Percentiles rank a stretch among this genome's conserved stretches.
These are phyloP conservation scores for Lactarius pseudohatsudake DNA, from an alignment of 768 basidiomycete genomes.

Conservation along the genomic window DNA sequence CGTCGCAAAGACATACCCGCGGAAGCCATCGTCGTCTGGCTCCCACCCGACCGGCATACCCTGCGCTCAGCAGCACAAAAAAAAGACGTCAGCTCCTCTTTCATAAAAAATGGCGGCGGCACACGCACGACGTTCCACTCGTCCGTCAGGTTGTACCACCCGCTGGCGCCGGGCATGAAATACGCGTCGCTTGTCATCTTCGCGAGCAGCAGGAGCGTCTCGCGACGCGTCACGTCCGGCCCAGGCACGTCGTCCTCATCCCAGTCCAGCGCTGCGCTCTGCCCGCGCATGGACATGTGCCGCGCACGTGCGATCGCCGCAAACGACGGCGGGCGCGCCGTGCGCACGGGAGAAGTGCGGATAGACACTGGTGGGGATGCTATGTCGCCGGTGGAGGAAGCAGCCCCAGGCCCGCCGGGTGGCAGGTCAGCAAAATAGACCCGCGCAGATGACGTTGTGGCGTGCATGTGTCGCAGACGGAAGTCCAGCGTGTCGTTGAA, in stretches of 20 bases:
- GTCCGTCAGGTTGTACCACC: slow-evolving; percentile 71
- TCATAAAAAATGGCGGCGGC: background rate
- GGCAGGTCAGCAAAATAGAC: slow-evolving; percentile 59
- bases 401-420: slow-evolving; percentile 12
- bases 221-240: slow-evolving; percentile 71
- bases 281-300: slow-evolving; percentile 40
- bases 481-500: slow-evolving; percentile 43
- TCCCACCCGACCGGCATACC: slow-evolving; percentile 86
- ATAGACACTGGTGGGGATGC: slow-evolving; percentile 41
- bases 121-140: slow-evolving; percentile 60
- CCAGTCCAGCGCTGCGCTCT: slow-evolving; percentile 56
- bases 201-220: slow-evolving; percentile 72
- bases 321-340: slow-evolving; percentile 50
- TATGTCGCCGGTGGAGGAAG: slow-evolving; percentile 32
- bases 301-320: slow-evolving; percentile 38
- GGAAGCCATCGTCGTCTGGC: slow-evolving; percentile 82
- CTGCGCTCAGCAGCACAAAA: slow-evolving; percentile 36
- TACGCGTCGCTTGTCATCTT: slow-evolving; percentile 94
- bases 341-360: slow-evolving; percentile 39
- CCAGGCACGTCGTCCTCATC: slow-evolving; percentile 57
- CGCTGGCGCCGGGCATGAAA: slow-evolving; percentile 43
- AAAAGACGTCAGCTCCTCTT: background rate
- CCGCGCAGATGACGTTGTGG: slow-evolving; percentile 50
- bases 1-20: slow-evolving; percentile 90
- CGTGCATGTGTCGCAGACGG: slow-evolving; percentile 66